Conservation (phyloP, 2,329 filamentous ascomycete genomes). For the Cadophora sp. region DNA sequence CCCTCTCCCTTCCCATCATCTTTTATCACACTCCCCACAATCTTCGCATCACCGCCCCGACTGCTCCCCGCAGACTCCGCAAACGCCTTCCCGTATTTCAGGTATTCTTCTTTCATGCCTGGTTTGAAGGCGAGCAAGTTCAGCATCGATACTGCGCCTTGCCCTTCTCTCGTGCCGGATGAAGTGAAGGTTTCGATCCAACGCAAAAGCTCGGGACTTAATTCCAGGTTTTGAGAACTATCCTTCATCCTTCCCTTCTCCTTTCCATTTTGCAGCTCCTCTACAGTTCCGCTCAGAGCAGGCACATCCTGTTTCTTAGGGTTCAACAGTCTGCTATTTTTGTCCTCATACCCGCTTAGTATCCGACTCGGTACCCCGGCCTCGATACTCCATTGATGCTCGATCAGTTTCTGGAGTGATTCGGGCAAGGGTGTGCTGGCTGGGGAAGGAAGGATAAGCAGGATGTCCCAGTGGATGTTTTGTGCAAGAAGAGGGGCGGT, state of each 20-base stretch:
- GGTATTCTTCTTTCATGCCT: constrained; percentile 58
- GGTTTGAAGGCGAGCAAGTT: constrained; percentile 65
- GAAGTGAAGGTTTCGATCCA: constrained; percentile 54
- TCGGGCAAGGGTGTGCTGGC: constrained; percentile 40
- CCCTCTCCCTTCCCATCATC: constrained; percentile 34
- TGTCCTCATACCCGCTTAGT: constrained; percentile 45
- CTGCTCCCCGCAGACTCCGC: constrained; percentile 54
- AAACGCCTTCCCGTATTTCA: constrained; percentile 63
- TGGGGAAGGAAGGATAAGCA: constrained; percentile 50
- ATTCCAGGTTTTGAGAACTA: constrained; percentile 55
- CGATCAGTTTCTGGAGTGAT: constrained; percentile 37
- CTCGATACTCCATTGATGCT: constrained; percentile 46
- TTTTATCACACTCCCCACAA: constrained; percentile 62
- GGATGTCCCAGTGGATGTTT: constrained; percentile 52
- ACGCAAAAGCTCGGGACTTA: constrained; percentile 54
- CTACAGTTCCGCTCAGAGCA: constrained; percentile 44
- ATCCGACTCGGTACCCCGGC: constrained; percentile 53
- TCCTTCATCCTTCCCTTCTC: constrained; percentile 39
- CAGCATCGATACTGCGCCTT: constrained; percentile 64
- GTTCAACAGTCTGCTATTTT: constrained; percentile 48
- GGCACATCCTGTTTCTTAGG: constrained; percentile 46
- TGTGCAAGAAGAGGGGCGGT: constrained; percentile 48
- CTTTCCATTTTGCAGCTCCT: constrained; percentile 41
- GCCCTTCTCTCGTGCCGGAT: constrained; percentile 38
- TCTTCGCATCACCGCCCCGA: constrained; percentile 64